A percentile compares a stretch with the other conserved stretches of the same genome.
These are phyloP conservation scores for Platanthera guangdongensis DNA, from an alignment of 106 monocot genomes.

Conservation along the genomic window DNA sequence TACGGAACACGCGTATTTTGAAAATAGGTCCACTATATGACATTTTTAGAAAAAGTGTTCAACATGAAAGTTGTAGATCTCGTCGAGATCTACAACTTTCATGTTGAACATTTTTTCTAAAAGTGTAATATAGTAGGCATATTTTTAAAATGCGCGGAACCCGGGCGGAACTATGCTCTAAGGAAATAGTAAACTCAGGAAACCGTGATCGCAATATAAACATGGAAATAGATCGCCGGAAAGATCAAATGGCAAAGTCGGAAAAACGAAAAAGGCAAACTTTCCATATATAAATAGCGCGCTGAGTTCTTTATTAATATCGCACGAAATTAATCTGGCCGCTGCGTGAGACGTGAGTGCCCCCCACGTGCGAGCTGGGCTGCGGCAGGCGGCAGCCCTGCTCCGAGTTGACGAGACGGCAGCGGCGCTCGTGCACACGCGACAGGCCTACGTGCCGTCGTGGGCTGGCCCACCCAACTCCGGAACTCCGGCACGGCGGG, in stretches of 20 bases:
- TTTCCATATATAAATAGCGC: background rate
- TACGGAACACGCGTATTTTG: no score
- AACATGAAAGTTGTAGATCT: no score
- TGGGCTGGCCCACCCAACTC: background rate
- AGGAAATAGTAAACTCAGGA: no score
- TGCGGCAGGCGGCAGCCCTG: background rate
- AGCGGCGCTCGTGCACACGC: constrained; percentile 1
- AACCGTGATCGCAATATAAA: no score
- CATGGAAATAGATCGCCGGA: no score
- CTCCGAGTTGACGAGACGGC: constrained; percentile 4
- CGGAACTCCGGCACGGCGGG: background rate
- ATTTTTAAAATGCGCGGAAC: no score
- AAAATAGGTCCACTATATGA: no score
- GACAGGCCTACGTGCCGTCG: constrained; percentile 5
- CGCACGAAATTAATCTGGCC: background rate
- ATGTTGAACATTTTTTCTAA: no score
- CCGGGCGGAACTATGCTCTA: no score
- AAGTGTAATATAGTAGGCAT: no score
- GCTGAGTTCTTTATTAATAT: background rate
- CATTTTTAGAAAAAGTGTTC: no score
- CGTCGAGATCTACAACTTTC: no score
- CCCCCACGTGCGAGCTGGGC: background rate
- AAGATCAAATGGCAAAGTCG: background rate
- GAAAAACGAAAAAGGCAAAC: background rate
- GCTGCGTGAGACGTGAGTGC: background rate